A percentile compares a stretch with the other conserved stretches of the same genome.
These are phyloP conservation scores for Ciborinia camelliae DNA, from an alignment of 2,329 filamentous ascomycete species.

Conservation along the genomic window DNA sequence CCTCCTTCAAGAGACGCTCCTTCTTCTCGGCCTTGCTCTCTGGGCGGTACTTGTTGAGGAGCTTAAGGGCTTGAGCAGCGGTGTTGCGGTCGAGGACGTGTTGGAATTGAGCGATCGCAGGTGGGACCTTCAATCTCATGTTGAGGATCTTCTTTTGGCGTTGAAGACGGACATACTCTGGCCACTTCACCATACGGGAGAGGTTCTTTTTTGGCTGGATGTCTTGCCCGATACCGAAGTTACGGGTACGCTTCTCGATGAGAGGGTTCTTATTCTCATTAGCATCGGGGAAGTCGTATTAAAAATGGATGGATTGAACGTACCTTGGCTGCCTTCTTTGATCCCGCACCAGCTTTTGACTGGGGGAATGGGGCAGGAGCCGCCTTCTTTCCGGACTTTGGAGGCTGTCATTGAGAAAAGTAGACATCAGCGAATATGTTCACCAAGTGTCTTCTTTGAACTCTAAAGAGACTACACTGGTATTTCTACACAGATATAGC, in stretches of 20 bases:
- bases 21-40: conserved; percentile 99
- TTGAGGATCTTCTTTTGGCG: conserved; percentile 85
- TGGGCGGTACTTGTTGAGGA: conserved; percentile 99
- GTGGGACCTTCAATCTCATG: conserved; percentile 97
- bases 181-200: conserved; percentile 98
- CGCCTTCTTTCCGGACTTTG: conserved; percentile 96
- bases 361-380: conserved; percentile 95
- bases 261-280: conserved; percentile 77
- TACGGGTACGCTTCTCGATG: conserved; percentile 94
- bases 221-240: conserved; percentile 99
- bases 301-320: conserved; percentile 42
- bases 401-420: conserved; percentile 99
- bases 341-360: conserved; percentile 74
- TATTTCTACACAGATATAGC: conserved; percentile 44
- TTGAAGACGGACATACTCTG: conserved; percentile 97
- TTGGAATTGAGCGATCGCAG: conserved; percentile 96
- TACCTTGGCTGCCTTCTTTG: conserved; percentile 97
- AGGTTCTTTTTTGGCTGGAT: conserved; percentile 96
- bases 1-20: conserved; percentile 97
- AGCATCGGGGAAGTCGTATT: conserved; percentile 21
- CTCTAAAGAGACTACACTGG: conserved; percentile 74
- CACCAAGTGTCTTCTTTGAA: conserved; percentile 81
- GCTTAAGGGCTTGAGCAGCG: conserved; percentile 95
- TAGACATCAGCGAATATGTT: conserved; percentile 88
- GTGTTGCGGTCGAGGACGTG: conserved; percentile 96